Base-by-base conservation (phyloP, 2,329 filamentous ascomycete genomes). In the Neofusicoccum ribis region DNA sequence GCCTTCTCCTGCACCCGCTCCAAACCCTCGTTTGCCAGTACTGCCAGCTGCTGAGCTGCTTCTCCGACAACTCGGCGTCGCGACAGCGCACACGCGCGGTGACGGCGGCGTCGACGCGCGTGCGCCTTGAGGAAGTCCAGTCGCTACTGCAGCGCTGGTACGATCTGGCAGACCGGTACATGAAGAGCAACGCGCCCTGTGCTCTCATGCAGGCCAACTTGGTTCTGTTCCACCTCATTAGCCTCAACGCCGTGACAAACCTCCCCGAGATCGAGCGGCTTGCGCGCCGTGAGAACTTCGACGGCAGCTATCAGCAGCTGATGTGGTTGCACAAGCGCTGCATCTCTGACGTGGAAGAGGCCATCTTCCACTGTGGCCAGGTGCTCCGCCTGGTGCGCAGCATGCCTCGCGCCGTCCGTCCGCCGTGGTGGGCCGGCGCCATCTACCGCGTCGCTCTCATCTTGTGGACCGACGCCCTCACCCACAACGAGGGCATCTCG, bases 381-480 rank as follows among this genome's bases (percentile, higher is more conserved):
- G 83, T 91, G 3, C 78, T 90, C 49, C 83, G 87, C 3, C 80
- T 90, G 11, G 76, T 91, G 44, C 81, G 84, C 6, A 78, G 80
- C 14, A 90, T 91, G 84, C 83, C 86, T 2, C 77, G 79, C 36
- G 84, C 86, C 56, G 81, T 85, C 3, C 84, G 88, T 23, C 89
- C 89, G 5, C 85, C 83, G 43, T 92, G 89, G 89, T 91, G 89
- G 89, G 80, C 87, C n/a, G 85, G 83, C 1, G 89, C 88, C 3
- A 79, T 91, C 46, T 91, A 91, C 73, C 86, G 89, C n/a, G 88
- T 84, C 1, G 83, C 83, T 3, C 78, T 90, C 64, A 83, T 88
- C 46, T 78, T 89, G 2, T 90, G 87, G 88, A 81, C 84, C 2
- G 86, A 89, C 69, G 85, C 86, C 69, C 75, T 89, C 64, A 80